Conservation (phyloP, 1,139 yeast genomes). For the Hanseniaspora gamundiae region DNA sequence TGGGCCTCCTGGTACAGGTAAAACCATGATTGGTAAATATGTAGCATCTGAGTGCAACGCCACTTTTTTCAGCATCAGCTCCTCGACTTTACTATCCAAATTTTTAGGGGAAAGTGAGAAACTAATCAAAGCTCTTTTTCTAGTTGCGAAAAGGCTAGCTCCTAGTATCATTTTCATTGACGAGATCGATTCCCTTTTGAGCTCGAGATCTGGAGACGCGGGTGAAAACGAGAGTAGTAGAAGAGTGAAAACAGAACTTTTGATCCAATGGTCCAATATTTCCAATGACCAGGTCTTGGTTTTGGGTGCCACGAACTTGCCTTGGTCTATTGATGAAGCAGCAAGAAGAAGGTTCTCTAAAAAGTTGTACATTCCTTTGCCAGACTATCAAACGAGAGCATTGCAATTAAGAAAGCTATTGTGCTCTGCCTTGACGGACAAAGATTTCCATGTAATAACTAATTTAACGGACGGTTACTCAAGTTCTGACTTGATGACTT, state of each 20-base stretch:
- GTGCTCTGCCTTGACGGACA: slow-evolving; percentile 54
- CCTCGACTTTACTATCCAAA: slow-evolving; percentile 86
- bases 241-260: slow-evolving; percentile 84
- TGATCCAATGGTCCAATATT: slow-evolving; percentile 91
- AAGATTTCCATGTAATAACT: slow-evolving; percentile 50
- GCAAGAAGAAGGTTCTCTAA: slow-evolving; percentile 84
- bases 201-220: slow-evolving; percentile 57
- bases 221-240: slow-evolving; percentile 91
- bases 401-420: slow-evolving; percentile 63
- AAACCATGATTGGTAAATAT: slow-evolving; percentile 88
- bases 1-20: slow-evolving; percentile 99
- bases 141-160: slow-evolving; percentile 73
- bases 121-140: slow-evolving; percentile 77
- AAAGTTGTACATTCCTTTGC: slow-evolving; percentile 88
- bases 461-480: slow-evolving; percentile 68
- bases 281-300: slow-evolving; percentile 42
- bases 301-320: slow-evolving; percentile 52
- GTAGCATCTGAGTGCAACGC: slow-evolving; percentile 90
- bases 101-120: slow-evolving; percentile 92
- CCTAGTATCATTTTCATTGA: slow-evolving; percentile 94
- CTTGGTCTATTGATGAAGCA: slow-evolving; percentile 62
- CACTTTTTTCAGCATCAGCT: slow-evolving; percentile 85
- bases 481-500: slow-evolving; percentile 89
- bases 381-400: slow-evolving; percentile 72
- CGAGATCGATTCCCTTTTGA: slow-evolving; percentile 85